Conservation (phyloP, 139 green algal genomes). For the Medakamo hakoo region DNA sequence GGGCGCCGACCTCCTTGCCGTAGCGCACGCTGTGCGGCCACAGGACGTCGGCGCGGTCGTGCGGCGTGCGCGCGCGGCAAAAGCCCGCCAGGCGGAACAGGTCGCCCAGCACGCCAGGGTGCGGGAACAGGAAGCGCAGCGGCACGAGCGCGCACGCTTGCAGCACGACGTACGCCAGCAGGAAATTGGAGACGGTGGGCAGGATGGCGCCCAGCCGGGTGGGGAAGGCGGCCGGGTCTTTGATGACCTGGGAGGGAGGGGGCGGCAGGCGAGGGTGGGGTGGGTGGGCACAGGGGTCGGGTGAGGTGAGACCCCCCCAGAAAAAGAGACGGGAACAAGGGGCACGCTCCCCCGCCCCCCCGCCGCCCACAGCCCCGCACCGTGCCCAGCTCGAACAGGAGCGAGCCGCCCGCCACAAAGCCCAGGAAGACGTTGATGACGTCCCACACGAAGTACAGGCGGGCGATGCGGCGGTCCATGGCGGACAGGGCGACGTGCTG, state of each 20-base stretch:
- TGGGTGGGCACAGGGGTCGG: no score
- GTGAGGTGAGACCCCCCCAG: no score
- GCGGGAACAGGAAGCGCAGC: slow-evolving; percentile 12
- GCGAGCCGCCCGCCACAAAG: slow-evolving; percentile 24
- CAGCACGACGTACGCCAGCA: slow-evolving; percentile 35
- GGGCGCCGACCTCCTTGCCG: slow-evolving; percentile 21
- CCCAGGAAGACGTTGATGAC: slow-evolving; percentile 47
- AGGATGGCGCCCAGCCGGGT: slow-evolving; percentile 32
- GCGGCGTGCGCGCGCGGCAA: not conserved
- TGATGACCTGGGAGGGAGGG: no score
- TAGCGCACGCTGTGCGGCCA: slow-evolving; percentile 19
- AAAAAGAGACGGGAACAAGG: no score
- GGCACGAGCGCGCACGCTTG: slow-evolving; percentile 20
- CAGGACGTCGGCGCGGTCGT: slow-evolving; percentile 4
- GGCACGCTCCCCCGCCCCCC: no score
- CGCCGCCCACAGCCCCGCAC: no score
- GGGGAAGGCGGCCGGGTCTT: slow-evolving; percentile 19
- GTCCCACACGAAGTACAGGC: slow-evolving; percentile 30
- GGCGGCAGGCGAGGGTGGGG: no score
- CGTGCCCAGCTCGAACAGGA: slow-evolving; percentile 11
- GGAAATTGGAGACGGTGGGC: slow-evolving; percentile 46
- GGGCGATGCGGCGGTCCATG: slow-evolving; percentile 27
- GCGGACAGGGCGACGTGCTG: not conserved
- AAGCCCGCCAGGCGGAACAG: not conserved
- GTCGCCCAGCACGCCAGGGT: slow-evolving; percentile 7